Base-by-base conservation (phyloP, 2,329 filamentous ascomycete species). In the Emmonsia crescens region DNA sequence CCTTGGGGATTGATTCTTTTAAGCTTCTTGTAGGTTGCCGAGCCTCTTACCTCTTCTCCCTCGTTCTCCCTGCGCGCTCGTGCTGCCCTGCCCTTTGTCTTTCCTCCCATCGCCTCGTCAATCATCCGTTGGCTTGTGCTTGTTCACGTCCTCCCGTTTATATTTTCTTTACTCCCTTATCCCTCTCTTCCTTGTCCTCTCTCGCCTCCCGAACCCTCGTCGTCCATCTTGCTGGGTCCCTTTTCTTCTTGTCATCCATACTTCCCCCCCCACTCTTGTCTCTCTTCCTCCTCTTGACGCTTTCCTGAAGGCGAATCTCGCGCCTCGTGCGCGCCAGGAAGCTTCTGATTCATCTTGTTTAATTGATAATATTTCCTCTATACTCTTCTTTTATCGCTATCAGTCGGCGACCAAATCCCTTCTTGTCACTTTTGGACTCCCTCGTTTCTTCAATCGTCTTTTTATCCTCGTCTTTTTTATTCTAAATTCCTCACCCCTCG, bases 11-110 rank as follows among this genome's bases (percentile, higher is more conserved):
- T 60, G 64, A 61, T 64, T 64, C 65, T 64, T 66, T 64, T 62
- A 65, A 73, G 74, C 73, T 75, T 74, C 74, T 76, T 75, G 73
- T 76, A 75, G 73, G 74, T 76, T 68, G 74, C 73, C 73, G 74
- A 64, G 68, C 69, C 72, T 69, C 61, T 48, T 65, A 61, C 49
- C 60, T 62, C 40, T 62, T 55, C 51, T 57, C 51, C 57, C 57
- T 55, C 46, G 63, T 64, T 61, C 65, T 63, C 61, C 63, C 61
- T 54, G 40, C 59, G 58, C 59, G 24, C 61, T 61, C 52, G 60
- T 57, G 12, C 29, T 52, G 29, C 51, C 51, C 51, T 44, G 42
- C 42, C 63, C 40, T 51, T 62, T 29, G 5, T 31, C 52, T 38
- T 46, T 46, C 31, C 27, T 64, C 62, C 21, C n/a, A 64, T 62